A percentile compares a stretch with the other conserved stretches of the same genome.
Conservation (phyloP, 2,329 filamentous ascomycete species). For the Botryotinia convoluta region DNA sequence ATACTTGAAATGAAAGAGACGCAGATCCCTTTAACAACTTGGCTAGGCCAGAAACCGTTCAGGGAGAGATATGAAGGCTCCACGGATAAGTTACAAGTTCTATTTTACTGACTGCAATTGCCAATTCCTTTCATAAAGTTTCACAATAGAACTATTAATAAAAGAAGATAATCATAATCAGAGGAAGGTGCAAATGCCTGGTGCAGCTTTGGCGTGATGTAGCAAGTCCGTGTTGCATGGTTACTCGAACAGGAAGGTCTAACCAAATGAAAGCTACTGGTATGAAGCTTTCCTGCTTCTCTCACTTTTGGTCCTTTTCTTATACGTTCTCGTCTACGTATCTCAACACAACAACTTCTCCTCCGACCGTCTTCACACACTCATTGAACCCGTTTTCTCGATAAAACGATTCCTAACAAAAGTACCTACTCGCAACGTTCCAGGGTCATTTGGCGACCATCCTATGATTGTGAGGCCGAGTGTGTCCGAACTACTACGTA, state of each 20-base stretch:
- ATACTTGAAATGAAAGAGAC: constrained; percentile 96
- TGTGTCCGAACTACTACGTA: not conserved
- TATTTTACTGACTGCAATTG: constrained; percentile 57
- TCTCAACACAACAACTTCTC: not conserved
- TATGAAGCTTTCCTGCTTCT: not conserved
- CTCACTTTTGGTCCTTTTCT: not conserved
- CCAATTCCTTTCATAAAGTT: not conserved
- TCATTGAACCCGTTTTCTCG: not conserved
- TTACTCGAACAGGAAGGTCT: not conserved
- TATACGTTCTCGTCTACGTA: not conserved
- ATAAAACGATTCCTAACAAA: not conserved
- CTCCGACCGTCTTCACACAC: not conserved
- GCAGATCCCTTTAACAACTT: constrained; percentile 72
- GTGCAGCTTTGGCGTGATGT: not conserved
- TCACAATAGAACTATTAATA: not conserved
- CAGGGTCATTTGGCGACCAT: not conserved
- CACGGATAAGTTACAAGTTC: constrained; percentile 54
- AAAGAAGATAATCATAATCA: not conserved
- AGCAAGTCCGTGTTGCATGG: not conserved
- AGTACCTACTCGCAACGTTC: not conserved
- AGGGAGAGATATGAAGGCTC: constrained; percentile 63
- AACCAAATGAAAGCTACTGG: not conserved
- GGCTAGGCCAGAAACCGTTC: constrained; percentile 70
- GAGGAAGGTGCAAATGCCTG: constrained; percentile 4
- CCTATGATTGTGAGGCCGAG: not conserved